Conservation (phyloP, 2,329 filamentous ascomycete genomes). For the Penicillium sp. region DNA sequence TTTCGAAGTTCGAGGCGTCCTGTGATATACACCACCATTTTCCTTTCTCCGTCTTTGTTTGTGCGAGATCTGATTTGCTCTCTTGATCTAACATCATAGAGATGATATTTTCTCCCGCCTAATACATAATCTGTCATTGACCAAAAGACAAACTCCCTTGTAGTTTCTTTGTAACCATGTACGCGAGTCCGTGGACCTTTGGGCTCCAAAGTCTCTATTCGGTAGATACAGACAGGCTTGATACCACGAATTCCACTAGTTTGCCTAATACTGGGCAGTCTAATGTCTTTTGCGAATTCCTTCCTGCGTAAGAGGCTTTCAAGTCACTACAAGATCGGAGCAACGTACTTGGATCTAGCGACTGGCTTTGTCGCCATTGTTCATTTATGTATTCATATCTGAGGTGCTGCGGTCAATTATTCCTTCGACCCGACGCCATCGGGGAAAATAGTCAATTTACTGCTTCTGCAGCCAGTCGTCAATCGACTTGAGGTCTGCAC, state of each 20-base stretch:
- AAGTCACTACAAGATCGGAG: no score
- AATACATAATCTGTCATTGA: constrained; percentile 23
- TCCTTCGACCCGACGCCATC: no score
- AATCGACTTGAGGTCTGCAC: constrained; percentile 35
- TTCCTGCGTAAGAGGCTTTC: no score
- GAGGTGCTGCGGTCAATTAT: background rate
- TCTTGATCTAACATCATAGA: constrained; percentile 15
- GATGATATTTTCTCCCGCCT: constrained; percentile 15
- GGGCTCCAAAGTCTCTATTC: no score
- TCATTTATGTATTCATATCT: background rate
- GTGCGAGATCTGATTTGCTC: constrained; percentile 13
- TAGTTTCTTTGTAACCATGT: no score
- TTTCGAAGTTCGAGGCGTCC: constrained; percentile 16
- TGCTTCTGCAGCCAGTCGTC: constrained; percentile 16
- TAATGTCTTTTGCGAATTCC: no score
- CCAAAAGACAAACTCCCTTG: background rate
- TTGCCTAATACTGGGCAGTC: no score
- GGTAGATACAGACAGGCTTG: no score
- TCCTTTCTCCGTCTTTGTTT: constrained; percentile 21
- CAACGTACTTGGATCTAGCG: no score
- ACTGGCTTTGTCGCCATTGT: background rate
- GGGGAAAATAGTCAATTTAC: background rate
- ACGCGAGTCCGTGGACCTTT: no score
- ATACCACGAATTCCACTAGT: no score
- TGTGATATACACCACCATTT: constrained; percentile 21